Conservation (phyloP, 805 yeast species). For the Yarrowia yakushimensis region DNA sequence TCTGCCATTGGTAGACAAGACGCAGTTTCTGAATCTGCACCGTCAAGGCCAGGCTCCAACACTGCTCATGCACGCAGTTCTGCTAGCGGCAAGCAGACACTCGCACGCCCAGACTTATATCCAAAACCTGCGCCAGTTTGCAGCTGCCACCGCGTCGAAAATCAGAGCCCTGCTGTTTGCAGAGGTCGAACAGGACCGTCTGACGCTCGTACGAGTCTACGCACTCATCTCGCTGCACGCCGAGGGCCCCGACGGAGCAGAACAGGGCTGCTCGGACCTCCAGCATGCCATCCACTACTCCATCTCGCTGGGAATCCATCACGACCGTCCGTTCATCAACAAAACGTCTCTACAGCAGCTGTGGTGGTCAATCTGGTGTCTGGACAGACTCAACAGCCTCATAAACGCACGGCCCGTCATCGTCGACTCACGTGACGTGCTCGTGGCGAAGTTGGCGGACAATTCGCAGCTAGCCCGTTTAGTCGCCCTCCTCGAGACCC, state of each 20-base stretch:
- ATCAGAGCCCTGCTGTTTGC: slow-evolving; percentile 41
- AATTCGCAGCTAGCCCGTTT: slow-evolving; percentile 37
- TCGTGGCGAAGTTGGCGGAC: slow-evolving; percentile 33
- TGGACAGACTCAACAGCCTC: slow-evolving; percentile 42
- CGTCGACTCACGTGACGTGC: slow-evolving; percentile 43
- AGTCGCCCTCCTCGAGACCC: slow-evolving; percentile 27
- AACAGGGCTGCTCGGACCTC: slow-evolving; percentile 40
- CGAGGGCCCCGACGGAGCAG: slow-evolving; percentile 43
- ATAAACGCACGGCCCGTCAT: slow-evolving; percentile 43
- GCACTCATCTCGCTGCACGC: slow-evolving; percentile 42
- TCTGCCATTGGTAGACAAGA: slow-evolving; percentile 44
- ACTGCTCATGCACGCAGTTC: slow-evolving; percentile 43
- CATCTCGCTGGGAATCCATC: slow-evolving; percentile 42
- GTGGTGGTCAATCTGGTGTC: slow-evolving; percentile 44
- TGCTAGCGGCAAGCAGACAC: slow-evolving; percentile 45
- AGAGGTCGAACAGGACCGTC: slow-evolving; percentile 41
- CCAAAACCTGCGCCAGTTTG: slow-evolving; percentile 37
- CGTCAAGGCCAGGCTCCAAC: slow-evolving; percentile 41
- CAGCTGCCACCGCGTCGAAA: slow-evolving; percentile 38
- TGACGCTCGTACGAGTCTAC: slow-evolving; percentile 40
- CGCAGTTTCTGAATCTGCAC: slow-evolving; percentile 41
- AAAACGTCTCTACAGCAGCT: slow-evolving; percentile 35
- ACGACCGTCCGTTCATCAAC: slow-evolving; percentile 39
- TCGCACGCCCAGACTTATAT: slow-evolving; percentile 38
- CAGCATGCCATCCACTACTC: slow-evolving; percentile 43